These are phyloP conservation scores for Fagus crenata DNA, from an alignment of 306 rosid genomes.

Conservation along the genomic window DNA sequence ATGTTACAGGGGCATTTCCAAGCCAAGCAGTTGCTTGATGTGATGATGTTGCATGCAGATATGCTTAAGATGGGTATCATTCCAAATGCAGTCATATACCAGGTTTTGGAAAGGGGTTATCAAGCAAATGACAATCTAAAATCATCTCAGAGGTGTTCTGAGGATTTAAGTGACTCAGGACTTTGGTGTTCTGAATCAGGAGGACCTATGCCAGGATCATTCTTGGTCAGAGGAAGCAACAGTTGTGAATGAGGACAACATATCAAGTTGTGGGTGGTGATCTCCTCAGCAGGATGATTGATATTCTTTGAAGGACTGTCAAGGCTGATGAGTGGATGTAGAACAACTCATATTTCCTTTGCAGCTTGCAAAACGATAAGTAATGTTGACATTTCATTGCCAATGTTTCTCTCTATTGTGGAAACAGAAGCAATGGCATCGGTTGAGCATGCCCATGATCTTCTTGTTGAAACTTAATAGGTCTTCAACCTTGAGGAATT, in stretches of 20 bases:
- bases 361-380: not conserved
- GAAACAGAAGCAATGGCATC: not conserved
- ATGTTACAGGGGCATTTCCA: slow-evolving; percentile 56
- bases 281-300: slow-evolving; percentile 11
- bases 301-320: not conserved
- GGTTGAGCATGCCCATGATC: not conserved
- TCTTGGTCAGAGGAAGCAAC: slow-evolving; percentile 8
- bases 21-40: slow-evolving; percentile 49
- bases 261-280: not conserved
- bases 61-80: slow-evolving; percentile 60
- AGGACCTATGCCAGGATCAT: slow-evolving; percentile 7
- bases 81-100: slow-evolving; percentile 32
- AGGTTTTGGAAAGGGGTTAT: slow-evolving; percentile 49
- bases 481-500: not conserved
- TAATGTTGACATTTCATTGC: not conserved
- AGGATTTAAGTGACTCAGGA: slow-evolving; percentile 27
- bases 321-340: not conserved
- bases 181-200: slow-evolving; percentile 11
- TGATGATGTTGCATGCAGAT: slow-evolving; percentile 73
- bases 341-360: not conserved
- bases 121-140: slow-evolving; percentile 37
- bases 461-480: not conserved
- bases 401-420: not conserved
- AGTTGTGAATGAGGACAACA: not conserved
- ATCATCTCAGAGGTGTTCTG: slow-evolving; percentile 38